Base-by-base conservation (phyloP, 352 stramenopile species). In the Globisporangium camurandrum region DNA sequence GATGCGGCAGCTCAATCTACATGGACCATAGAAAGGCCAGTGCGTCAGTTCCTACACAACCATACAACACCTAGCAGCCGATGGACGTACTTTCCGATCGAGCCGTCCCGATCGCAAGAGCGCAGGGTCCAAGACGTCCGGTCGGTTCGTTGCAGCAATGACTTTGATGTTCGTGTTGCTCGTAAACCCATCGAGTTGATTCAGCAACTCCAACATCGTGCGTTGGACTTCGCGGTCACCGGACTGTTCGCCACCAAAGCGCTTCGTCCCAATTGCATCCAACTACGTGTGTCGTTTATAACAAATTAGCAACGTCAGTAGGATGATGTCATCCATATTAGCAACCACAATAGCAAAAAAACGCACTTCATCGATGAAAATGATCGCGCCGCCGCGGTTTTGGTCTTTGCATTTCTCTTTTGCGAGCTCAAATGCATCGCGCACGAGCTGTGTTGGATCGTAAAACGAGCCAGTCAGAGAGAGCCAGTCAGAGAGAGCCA, bases 141-240 rank as follows among this genome's bases (percentile, higher is more conserved):
- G 88, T 50, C 96, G 82, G 71, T 99, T 99, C 26, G 96, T 99
- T 10, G 96, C 96, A 6, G 96, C 96, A 57, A 99, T 99, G 31
- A 98, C 93, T 79, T 99, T 99, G 71, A 99, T 98, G 66, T 98
- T 98, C 46, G 97, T 96, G 68, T 99, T 98, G 59, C 79, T 97
- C 41, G 77, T 97, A 71, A 99, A 99, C 2, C 96, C 96, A 69
- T 99, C 96, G 33, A 99, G 73, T 75, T 98, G 95, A 70, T 96
- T 98, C 34, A 99, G 73, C 41, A 99, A 81, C 74, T 99, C 96
- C 39, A 99, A 72, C 96, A 99, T 98, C 53, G 96, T 99, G 34
- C 96, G 87, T 74, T 99, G 96, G 24, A 99, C 94, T 72, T 99
- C 96, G 36, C 95, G 83, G 64, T 98, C 95, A 41, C 97, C 87